Conservation (phyloP, 2,329 filamentous ascomycete genomes). For the Didymosphaeria variabile region DNA sequence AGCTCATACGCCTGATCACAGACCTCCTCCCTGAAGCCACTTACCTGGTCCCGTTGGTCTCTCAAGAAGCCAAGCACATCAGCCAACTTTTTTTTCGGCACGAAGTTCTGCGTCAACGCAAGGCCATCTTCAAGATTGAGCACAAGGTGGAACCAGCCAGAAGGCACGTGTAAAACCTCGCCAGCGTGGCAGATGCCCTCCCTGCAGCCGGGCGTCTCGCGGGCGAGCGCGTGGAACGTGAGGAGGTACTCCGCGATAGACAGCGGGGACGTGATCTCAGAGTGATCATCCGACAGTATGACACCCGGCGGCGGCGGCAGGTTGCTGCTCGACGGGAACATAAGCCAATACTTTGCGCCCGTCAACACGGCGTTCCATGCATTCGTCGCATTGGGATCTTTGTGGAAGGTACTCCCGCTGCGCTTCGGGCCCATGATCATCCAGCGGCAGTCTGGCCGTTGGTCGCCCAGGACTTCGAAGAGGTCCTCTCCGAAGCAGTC, state of each 20-base stretch:
- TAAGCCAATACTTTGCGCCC: conserved; percentile 97
- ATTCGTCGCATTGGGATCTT: conserved; percentile 76
- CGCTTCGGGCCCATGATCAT: conserved; percentile 87
- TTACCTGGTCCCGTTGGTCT: conserved; percentile 85
- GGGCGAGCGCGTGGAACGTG: conserved; percentile 85
- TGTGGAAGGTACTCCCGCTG: conserved; percentile 94
- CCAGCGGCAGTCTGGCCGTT: conserved; percentile 90
- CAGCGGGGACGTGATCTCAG: conserved; percentile 90
- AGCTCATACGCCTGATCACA: conserved; percentile 73
- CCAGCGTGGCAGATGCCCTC: conserved; percentile 87
- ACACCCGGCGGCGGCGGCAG: conserved; percentile 82
- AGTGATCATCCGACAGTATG: conserved; percentile 86
- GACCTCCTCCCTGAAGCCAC: conserved; percentile 79
- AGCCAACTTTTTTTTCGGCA: conserved; percentile 76
- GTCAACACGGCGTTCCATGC: conserved; percentile 95
- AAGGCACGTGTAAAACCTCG: conserved; percentile 91
- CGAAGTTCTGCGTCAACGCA: conserved; percentile 95
- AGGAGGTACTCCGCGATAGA: conserved; percentile 98
- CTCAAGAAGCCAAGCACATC: conserved; percentile 82
- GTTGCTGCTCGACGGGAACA: conserved; percentile 80
- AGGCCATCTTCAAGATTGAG: conserved; percentile 87
- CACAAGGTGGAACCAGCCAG: conserved; percentile 96
- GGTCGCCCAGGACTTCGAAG: conserved; percentile 78
- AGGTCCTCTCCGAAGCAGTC: conserved; percentile 86
- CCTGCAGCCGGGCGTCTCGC: conserved; percentile 76